Conservation (phyloP, 306 rosid genomes). For the Elaeagnus macrophylla region DNA sequence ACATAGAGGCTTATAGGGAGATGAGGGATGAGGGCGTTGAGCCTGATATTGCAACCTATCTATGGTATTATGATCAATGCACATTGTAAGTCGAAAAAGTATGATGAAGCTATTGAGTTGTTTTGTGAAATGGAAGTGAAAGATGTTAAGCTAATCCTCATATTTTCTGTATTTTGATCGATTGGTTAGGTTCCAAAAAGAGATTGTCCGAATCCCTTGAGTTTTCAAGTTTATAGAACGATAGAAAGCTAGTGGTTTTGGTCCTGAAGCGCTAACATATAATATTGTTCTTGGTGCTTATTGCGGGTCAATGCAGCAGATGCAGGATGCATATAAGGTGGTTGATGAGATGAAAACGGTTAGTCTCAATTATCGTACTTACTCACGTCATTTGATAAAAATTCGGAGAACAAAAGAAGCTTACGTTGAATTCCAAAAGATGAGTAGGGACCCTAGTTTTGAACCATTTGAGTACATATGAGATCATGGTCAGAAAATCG, state of each 20-base stretch:
- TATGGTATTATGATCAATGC: constrained; percentile 71
- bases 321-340: constrained; percentile 40
- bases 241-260: constrained; percentile 43
- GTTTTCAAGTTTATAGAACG: constrained; percentile 42
- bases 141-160: constrained; percentile 51
- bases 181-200: constrained; percentile 62
- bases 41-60: constrained; percentile 67
- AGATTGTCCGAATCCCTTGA: constrained; percentile 62
- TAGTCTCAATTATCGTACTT: constrained; percentile 69
- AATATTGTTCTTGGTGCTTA: constrained; percentile 87
- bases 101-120: constrained; percentile 51
- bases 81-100: constrained; percentile 48
- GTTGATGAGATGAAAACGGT: constrained; percentile 56
- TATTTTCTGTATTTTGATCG: constrained; percentile 64
- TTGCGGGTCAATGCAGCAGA: constrained; percentile 52
- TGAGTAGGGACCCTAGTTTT: constrained; percentile 46
- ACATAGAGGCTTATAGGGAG: constrained; percentile 68
- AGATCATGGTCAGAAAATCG: constrained; percentile 55
- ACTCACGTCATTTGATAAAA: constrained; percentile 57
- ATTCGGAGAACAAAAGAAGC: constrained; percentile 51
- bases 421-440: constrained; percentile 42
- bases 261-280: too few species aligned
- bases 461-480: constrained; percentile 68
- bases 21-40: constrained; percentile 61
- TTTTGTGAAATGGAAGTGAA: constrained; percentile 50